Conservation (phyloP, 2,329 filamentous ascomycete genomes). For the Monilinia polystroma region DNA sequence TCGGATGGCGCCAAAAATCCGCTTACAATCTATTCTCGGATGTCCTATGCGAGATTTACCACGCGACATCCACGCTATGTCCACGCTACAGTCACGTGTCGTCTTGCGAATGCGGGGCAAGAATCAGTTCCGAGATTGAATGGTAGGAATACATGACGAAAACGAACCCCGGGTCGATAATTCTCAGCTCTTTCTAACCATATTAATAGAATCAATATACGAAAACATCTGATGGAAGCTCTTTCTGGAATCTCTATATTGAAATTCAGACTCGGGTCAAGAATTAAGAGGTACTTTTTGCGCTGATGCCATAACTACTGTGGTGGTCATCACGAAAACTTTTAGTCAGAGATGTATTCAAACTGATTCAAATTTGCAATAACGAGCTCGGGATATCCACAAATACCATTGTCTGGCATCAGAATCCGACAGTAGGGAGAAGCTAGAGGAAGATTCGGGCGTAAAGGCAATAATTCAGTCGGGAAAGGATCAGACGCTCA, state of each 20-base stretch:
- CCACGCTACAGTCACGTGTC: background rate
- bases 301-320: background rate
- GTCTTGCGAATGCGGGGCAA: background rate
- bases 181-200: background rate
- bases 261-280: background rate
- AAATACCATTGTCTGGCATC: too few species aligned
- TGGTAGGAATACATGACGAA: conserved; percentile 7
- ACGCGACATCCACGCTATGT: background rate
- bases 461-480: background rate
- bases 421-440: too few species aligned
- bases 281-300: background rate
- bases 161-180: background rate
- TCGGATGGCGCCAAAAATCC: background rate
- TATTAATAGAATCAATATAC: background rate
- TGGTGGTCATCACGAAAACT: background rate
- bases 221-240: background rate
- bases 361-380: background rate
- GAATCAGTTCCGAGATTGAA: background rate
- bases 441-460: background rate
- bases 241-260: background rate
- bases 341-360: background rate
- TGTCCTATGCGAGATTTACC: background rate
- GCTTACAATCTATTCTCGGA: background rate
- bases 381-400: too few species aligned
- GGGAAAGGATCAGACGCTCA: background rate